Evolutionary conservation across 768 basidiomycete genomes (phyloP).

Genomic region (Suillus luteus): DNA sequence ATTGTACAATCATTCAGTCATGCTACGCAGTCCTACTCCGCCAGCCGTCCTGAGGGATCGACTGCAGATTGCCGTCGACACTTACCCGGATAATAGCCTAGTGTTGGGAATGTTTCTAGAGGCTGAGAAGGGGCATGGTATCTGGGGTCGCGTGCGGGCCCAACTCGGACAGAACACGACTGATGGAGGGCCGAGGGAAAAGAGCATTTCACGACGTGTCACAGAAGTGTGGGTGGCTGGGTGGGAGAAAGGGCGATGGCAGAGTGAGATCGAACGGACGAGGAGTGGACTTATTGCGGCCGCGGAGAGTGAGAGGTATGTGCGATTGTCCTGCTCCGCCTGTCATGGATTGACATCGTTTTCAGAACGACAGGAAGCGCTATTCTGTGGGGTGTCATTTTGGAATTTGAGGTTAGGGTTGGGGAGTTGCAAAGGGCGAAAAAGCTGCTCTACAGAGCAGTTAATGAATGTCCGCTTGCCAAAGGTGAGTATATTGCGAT

Average conservation of each 20-base stretch:
- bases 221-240: slow-evolving; percentile 78
- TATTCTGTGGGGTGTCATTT: slow-evolving; percentile 69
- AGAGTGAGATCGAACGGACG: slow-evolving; percentile 68
- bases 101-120: slow-evolving; percentile 76
- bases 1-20: slow-evolving; percentile 58
- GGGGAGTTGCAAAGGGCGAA: slow-evolving; percentile 65
- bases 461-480: slow-evolving; percentile 70
- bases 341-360: slow-evolving; percentile 13
- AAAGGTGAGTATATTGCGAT: slow-evolving; percentile 56
- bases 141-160: slow-evolving; percentile 72
- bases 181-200: slow-evolving; percentile 43
- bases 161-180: slow-evolving; percentile 49
- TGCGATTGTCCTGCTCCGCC: slow-evolving; percentile 5
- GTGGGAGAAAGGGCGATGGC: slow-evolving; percentile 79
- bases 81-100: slow-evolving; percentile 71
- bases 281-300: slow-evolving; percentile 63
- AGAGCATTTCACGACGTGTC: slow-evolving; percentile 57
- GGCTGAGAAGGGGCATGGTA: slow-evolving; percentile 71
- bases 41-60: slow-evolving; percentile 61
- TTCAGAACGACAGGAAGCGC: slow-evolving; percentile 66
- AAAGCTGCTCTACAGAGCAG: slow-evolving; percentile 69
- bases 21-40: slow-evolving; percentile 58
- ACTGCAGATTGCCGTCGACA: slow-evolving; percentile 51
- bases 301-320: slow-evolving; percentile 68
- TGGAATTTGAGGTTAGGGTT: slow-evolving; percentile 75